phyloP scores from a whole-genome alignment of 202 grass and related monocot species.

The Alloteropsis angusta region DNA sequence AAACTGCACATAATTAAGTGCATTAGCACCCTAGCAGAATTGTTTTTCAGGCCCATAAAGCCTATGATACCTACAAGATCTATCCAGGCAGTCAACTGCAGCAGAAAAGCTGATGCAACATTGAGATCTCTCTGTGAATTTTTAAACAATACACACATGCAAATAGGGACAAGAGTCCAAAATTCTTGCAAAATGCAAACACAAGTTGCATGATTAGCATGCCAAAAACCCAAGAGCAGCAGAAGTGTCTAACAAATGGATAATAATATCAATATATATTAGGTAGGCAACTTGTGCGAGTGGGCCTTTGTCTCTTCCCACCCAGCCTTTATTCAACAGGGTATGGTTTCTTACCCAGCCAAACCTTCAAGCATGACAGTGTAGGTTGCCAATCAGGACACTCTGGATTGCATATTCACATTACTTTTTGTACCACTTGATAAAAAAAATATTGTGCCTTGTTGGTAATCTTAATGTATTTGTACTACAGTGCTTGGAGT shows the following conservation, averaged over 20 bases:
- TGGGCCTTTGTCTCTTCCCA: constrained; percentile 38
- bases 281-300: constrained; percentile 58
- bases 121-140: constrained; percentile 27
- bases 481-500: not conserved
- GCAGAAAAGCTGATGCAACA: not conserved
- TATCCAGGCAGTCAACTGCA: constrained; percentile 25
- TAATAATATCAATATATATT: constrained; percentile 43
- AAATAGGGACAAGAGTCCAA: constrained; percentile 43
- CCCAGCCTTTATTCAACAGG: constrained; percentile 28
- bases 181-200: constrained; percentile 27
- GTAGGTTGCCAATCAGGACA: constrained; percentile 35
- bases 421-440: constrained; percentile 30
- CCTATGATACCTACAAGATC: constrained; percentile 23
- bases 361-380: constrained; percentile 35
- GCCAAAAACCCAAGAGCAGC: constrained; percentile 32
- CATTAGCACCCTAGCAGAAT: constrained; percentile 25
- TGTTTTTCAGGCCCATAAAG: constrained; percentile 19
- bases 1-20: constrained; percentile 36
- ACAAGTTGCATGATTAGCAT: constrained; percentile 31
- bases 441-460: not conserved
- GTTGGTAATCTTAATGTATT: constrained; percentile 8
- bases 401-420: constrained; percentile 28
- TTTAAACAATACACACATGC: constrained; percentile 25
- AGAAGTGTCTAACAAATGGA: constrained; percentile 30
- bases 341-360: constrained; percentile 21